Percentiles rank a stretch among this genome's conserved stretches.
phyloP scores from a whole-genome alignment of 1,284 basidiomycete species.

The Malassezia restricta region DNA sequence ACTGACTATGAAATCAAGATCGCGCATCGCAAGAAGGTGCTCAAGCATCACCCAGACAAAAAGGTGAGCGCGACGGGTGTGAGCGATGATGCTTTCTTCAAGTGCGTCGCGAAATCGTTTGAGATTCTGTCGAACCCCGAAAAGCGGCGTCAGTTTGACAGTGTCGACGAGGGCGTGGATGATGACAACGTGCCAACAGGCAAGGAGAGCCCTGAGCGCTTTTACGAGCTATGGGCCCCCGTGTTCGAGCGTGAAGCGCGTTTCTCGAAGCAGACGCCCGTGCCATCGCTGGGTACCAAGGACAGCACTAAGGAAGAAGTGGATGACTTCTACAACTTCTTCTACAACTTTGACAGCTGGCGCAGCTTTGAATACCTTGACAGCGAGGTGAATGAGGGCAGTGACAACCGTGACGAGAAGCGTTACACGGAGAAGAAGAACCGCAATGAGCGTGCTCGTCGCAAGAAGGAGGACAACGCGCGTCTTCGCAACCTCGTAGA shows the following conservation, averaged over 20 bases:
- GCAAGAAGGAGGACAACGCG: constrained; percentile 96
- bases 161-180: constrained; percentile 75
- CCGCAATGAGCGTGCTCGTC: constrained; percentile 82
- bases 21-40: constrained; percentile 96
- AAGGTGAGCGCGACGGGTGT: constrained; percentile 65
- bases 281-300: constrained; percentile 64
- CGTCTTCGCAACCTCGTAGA: constrained; percentile 80
- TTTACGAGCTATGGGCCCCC: constrained; percentile 58
- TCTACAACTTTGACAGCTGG: constrained; percentile 99
- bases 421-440: constrained; percentile 99
- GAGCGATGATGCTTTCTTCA: constrained; percentile 94
- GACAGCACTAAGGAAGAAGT: constrained; percentile 69
- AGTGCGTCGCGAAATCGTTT: constrained; percentile 93
- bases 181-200: constrained; percentile 50
- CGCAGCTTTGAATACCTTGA: constrained; percentile 94
- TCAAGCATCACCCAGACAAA: constrained; percentile 98
- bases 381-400: constrained; percentile 96
- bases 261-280: constrained; percentile 79
- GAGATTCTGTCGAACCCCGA: constrained; percentile 80
- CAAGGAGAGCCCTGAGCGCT: constrained; percentile 52
- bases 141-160: constrained; percentile 88
- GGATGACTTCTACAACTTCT: constrained; percentile 93
- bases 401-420: constrained; percentile 94
- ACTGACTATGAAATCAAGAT: constrained; percentile 87
- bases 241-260: constrained; percentile 82